A percentile compares a stretch with the other conserved stretches of the same genome.
Evolutionary conservation across 495 filamentous ascomycete genomes (phyloP).

Genomic region (Penicillium bialowiezense): DNA sequence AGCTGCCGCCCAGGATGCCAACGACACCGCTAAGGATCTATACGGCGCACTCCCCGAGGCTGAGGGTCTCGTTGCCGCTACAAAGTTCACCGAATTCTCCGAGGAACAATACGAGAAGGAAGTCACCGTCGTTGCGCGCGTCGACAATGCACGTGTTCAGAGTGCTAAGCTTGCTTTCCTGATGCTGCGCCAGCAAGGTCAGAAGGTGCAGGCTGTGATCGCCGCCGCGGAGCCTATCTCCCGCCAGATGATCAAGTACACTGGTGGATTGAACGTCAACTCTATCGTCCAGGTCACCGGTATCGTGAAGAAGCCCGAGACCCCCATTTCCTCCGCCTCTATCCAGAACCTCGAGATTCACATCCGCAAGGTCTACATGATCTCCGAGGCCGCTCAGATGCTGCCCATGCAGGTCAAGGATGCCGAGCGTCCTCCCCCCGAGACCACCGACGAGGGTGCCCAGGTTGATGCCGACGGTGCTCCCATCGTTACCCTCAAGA

Average conservation of each 20-base stretch:
- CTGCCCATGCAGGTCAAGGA: conserved; percentile 74
- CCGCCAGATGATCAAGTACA: conserved; percentile 86
- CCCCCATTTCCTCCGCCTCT: conserved; percentile 74
- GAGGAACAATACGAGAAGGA: conserved; percentile 66
- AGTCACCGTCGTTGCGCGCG: conserved; percentile 74
- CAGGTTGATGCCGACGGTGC: conserved; percentile 46
- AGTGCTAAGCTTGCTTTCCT: conserved; percentile 91
- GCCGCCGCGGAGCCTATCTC: conserved; percentile 55
- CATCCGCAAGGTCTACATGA: conserved; percentile 75
- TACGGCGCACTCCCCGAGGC: conserved; percentile 55
- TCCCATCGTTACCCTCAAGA: conserved; percentile 69
- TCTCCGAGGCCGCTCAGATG: conserved; percentile 59
- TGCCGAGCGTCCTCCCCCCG: conserved; percentile 53
- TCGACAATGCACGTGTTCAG: conserved; percentile 85
- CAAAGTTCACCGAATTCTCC: conserved; percentile 45
- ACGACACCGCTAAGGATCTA: conserved; percentile 68
- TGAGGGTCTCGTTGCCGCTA: conserved; percentile 34
- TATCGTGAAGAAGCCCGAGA: conserved; percentile 67
- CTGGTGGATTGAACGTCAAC: conserved; percentile 73
- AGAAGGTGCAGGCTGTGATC: conserved; percentile 77
- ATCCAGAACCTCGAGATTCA: conserved; percentile 75
- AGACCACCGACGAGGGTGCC: conserved; percentile 41
- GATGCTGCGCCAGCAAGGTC: conserved; percentile 78
- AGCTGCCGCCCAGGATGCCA: conserved; percentile 49
- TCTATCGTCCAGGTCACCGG: conserved; percentile 78